Base-by-base conservation (phyloP, 2,329 filamentous ascomycete species). In the Pseudogymnoascus pannorum region DNA sequence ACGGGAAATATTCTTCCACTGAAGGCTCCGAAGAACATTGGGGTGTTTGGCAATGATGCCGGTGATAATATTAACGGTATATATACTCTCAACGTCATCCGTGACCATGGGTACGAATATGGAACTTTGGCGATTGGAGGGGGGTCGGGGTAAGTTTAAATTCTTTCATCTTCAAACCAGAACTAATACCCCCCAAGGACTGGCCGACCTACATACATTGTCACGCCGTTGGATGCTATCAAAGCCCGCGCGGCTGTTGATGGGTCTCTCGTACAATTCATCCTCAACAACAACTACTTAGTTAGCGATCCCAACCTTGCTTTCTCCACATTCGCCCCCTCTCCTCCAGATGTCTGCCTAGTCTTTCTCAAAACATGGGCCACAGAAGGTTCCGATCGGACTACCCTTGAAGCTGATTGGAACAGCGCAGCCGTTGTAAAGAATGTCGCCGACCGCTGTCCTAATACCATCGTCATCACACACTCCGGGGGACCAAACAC, bases 321-420 rank as follows among this genome's bases (percentile, higher is more conserved):
- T 31, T 54, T 54, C 26, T 54, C n/a, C 20, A 63, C 22, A 60
- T 67, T 59, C 18, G 48, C 48, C 29, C 44, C 62, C n/a, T 62
- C 54, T 2, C 61, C 63, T 9, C 66, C 68, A 5, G 67, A 67
- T 5, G 67, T 68, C 20, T 71, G 70, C 73, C 76, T 89, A 36
- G 85, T 87, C 9, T 89, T 89, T 67, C 83, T 85, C 63, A 88
- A 88, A 68, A 78, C 86, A 8, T 81, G 85, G 68, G 79, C 81
- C 14, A 85, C 86, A 58, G 86, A 89, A 72, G 67, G 67, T 14
- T 60, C 58, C 2, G 67, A 68, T 54, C 61, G 66, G 9, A 44
- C 42, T 0, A 58, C 63, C 12, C 65, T 71, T 0, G 44, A 64
- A 24, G 26, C 60, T 6, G 65, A 68, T 16, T 68, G 64, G 65